Evolutionary conservation across 805 yeast species (phyloP), one percentile per base, ranked within the genome.

Genomic region (Peterozyma xylosa): DNA sequence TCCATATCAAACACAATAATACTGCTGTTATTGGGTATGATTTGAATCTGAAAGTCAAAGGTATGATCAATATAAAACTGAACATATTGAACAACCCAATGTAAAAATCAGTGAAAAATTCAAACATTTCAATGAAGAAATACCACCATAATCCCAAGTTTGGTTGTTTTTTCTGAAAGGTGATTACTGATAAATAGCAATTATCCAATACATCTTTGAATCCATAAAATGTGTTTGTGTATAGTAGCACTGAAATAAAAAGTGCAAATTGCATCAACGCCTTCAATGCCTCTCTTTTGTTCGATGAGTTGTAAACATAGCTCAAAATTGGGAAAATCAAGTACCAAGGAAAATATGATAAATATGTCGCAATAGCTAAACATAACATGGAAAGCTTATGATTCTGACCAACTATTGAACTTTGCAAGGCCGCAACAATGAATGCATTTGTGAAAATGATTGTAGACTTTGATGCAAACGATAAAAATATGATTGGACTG

Each of bases 141-240:
- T 93, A 93, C 99, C 99, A 93, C 99, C 99, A 93, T 16, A 93
- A 68, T 0, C 99, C 99, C 51, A 93, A 61, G 62, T 93, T 93
- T 27, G 99, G 99, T 5, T 81, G 71, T 48, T 89, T 77, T 50
- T 87, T 90, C 34, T 71, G 71, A 53, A 86, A 82, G 18, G 68
- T 66, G 5, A 87, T 56, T 5, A 75, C 62, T 3, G 78, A 40
- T n/a, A 37, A 17, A 30, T 41, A 40, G 37, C 47, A 45, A 18
- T 45, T 45, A 5, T 45, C 14, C 9, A 40, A 9, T 6, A 45
- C 47, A 33, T 37, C 38, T 5, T 18, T 11, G 30, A 37, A 30
- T 3, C 18, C 42, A 29, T 40, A 45, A 14, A 33, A 14, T 11
- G 34, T 71, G 51, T 79, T 75, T 3, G 62, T 33, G 10, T 53